A percentile compares a stretch with the other conserved stretches of the same genome.
Evolutionary conservation across 345 rosid genomes (phyloP).

Genomic region (Citrus mangshanensis): DNA sequence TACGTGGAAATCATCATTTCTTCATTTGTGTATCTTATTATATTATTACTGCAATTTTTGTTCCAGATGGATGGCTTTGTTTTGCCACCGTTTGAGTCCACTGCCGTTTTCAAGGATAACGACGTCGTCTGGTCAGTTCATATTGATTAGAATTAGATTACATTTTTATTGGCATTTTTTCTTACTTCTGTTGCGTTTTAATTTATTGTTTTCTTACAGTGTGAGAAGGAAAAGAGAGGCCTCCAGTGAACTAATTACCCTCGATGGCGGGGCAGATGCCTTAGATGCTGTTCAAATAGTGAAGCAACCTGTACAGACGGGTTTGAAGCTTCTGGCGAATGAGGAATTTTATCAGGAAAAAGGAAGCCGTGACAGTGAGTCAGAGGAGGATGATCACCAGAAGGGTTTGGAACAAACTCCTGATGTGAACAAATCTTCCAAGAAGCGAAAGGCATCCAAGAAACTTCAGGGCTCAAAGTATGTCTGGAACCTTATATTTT

Average conservation of each 20-base stretch:
- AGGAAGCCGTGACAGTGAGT: conserved; percentile 62
- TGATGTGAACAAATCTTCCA: conserved; percentile 37
- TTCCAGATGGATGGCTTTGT: conserved; percentile 90
- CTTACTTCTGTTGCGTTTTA: neutral
- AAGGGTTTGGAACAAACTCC: conserved; percentile 30
- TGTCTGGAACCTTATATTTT: conserved; percentile 12
- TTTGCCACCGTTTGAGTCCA: conserved; percentile 82
- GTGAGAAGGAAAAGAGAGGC: conserved; percentile 52
- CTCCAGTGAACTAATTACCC: conserved; percentile 25
- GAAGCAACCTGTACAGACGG: conserved; percentile 27
- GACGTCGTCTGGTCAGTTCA: conserved; percentile 69
- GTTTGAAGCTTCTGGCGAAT: conserved; percentile 50
- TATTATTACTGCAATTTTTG: neutral
- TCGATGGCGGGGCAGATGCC: conserved; percentile 27
- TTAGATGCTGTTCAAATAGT: conserved; percentile 31
- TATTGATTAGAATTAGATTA: neutral
- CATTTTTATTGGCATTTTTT: neutral
- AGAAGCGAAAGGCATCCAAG: conserved; percentile 70
- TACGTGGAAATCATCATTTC: neutral
- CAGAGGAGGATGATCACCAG: conserved; percentile 43
- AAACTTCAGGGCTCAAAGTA: conserved; percentile 65
- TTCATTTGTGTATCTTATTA: too few relatives aligned
- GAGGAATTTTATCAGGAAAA: conserved; percentile 68
- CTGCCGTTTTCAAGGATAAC: conserved; percentile 66
- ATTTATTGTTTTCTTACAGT: conserved; percentile 29